Conservation (phyloP, 805 yeast genomes). For the Isabelozyma pseudorhagii region DNA sequence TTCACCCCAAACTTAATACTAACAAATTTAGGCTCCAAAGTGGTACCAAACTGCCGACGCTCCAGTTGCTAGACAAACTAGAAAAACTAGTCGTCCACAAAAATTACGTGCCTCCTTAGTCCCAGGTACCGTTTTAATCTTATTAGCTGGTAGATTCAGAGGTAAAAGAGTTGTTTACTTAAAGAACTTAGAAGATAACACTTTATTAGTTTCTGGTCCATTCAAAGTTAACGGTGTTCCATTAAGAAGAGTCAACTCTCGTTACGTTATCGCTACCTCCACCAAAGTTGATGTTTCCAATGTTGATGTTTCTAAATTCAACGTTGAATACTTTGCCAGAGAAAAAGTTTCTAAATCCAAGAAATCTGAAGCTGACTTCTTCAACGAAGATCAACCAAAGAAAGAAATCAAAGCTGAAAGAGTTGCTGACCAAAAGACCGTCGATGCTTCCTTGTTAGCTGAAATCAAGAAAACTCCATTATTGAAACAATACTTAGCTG, state of each 20-base stretch:
- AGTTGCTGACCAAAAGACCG: constrained; percentile 93
- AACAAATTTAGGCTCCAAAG: constrained; percentile 63
- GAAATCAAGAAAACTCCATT: constrained; percentile 97
- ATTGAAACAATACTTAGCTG: constrained; percentile 92
- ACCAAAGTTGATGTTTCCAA: constrained; percentile 79
- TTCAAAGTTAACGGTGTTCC: constrained; percentile 99
- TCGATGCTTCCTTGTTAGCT: constrained; percentile 87
- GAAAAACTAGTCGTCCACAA: constrained; percentile 91
- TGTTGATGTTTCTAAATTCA: constrained; percentile 86
- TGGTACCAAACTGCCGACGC: constrained; percentile 94
- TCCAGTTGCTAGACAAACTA: constrained; percentile 81
- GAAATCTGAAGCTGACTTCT: constrained; percentile 91
- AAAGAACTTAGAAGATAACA: constrained; percentile 96
- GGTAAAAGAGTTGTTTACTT: constrained; percentile 99
- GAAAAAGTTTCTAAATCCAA: constrained; percentile 81
- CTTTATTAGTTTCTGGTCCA: constrained; percentile 96
- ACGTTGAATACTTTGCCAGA: constrained; percentile 93
- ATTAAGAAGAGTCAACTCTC: constrained; percentile 97
- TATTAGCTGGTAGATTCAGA: constrained; percentile 99
- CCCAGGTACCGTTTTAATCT: constrained; percentile 96
- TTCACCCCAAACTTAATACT: constrained; percentile 10
- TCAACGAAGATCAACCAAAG: constrained; percentile 73
- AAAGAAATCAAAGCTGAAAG: constrained; percentile 89
- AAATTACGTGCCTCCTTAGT: constrained; percentile 92
- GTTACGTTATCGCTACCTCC: constrained; percentile 98